Percentiles rank a stretch among this genome's conserved stretches.
phyloP scores from a whole-genome alignment of 352 stramenopile genomes.

The Phytophthora quininea region DNA sequence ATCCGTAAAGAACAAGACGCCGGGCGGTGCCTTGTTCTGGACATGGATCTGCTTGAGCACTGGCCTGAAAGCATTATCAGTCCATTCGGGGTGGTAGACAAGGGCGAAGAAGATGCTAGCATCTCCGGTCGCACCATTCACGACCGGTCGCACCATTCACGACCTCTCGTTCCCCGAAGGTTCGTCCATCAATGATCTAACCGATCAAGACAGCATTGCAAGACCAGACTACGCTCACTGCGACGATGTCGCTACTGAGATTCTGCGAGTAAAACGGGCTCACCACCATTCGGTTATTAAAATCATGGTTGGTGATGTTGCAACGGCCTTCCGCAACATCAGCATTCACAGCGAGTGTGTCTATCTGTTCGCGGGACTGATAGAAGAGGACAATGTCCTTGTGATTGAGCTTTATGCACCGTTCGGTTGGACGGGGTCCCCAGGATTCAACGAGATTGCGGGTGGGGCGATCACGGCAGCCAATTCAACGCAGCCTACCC shows the following conservation, averaged over 20 bases:
- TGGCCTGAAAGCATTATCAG: constrained; percentile 9
- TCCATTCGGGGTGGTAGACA: constrained; percentile 14
- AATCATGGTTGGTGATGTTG: constrained; percentile 5
- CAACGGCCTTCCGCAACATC: constrained; percentile 3
- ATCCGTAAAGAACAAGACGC: constrained; percentile 27
- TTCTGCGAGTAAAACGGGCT: neutral
- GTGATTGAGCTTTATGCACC: constrained; percentile 10
- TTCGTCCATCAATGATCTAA: constrained; percentile 13
- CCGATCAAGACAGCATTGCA: constrained; percentile 9
- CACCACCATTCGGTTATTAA: neutral
- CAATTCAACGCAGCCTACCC: neutral
- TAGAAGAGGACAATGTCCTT: constrained; percentile 13
- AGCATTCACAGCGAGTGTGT: constrained; percentile 13
- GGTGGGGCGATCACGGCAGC: constrained; percentile 10
- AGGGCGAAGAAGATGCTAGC: neutral
- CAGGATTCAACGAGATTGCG: constrained; percentile 14
- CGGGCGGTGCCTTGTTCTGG: constrained; percentile 20
- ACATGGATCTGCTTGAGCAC: constrained; percentile 19
- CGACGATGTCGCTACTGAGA: constrained; percentile 4
- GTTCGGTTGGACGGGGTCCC: constrained; percentile 16
- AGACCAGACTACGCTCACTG: constrained; percentile 5
- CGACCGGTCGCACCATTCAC: neutral
- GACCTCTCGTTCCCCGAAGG: constrained; percentile 2
- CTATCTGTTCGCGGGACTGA: constrained; percentile 6
- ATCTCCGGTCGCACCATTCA: constrained; percentile 8